Evolutionary conservation across 176 grass and related monocot species (phyloP).

Genomic region (Dactylis glomerata): DNA sequence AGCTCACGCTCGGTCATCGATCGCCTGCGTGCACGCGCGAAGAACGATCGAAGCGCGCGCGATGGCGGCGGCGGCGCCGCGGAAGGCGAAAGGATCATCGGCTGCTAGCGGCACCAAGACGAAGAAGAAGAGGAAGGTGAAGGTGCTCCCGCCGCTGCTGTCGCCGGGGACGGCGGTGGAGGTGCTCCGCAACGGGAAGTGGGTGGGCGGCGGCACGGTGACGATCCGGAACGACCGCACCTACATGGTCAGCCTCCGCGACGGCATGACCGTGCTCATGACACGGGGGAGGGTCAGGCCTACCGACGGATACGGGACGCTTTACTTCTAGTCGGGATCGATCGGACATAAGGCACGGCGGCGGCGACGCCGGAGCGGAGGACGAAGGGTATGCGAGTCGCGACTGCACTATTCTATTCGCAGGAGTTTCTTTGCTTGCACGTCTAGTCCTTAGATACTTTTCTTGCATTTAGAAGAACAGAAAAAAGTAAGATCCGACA

Average conservation of each 20-base stretch:
- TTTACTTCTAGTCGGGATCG: not conserved
- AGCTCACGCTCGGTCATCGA: not conserved
- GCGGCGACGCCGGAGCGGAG: not conserved
- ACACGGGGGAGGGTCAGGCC: conserved; percentile 17
- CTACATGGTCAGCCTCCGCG: conserved; percentile 20
- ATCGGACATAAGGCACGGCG: not conserved
- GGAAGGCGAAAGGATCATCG: not conserved
- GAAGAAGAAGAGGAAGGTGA: not conserved
- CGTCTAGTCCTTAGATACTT: not conserved
- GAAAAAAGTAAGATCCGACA: not conserved
- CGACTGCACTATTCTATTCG: not conserved
- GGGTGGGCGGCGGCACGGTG: conserved; percentile 22
- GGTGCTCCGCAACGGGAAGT: conserved; percentile 1
- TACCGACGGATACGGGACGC: not conserved
- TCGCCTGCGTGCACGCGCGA: not conserved
- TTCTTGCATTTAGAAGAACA: not conserved
- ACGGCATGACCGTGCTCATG: not conserved
- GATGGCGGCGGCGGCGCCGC: not conserved
- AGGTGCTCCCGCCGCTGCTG: not conserved
- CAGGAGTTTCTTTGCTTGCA: not conserved
- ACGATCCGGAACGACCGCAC: conserved; percentile 26
- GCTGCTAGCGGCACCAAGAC: not conserved
- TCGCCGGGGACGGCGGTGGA: conserved; percentile 12
- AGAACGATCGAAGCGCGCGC: not conserved
- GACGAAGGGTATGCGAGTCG: not conserved